These are phyloP conservation scores for Pythium aphanidermatum DNA, from an alignment of 352 stramenopile species.

Conservation along the genomic window DNA sequence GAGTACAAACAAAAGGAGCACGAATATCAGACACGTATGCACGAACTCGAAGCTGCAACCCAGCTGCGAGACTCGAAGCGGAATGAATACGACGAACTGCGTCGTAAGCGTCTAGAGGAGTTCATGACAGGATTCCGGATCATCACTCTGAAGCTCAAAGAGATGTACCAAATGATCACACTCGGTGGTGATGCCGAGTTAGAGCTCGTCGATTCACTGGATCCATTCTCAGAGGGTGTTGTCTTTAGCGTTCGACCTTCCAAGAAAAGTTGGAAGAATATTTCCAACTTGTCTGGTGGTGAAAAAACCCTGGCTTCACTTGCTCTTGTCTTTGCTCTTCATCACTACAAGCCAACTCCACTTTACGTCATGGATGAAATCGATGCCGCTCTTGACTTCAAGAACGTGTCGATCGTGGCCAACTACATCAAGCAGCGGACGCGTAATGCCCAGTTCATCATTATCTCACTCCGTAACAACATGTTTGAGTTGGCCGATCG, in stretches of 20 bases:
- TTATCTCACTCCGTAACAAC: conserved; percentile 99
- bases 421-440: conserved; percentile 99
- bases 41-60: conserved; percentile 94
- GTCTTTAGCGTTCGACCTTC: conserved; percentile 98
- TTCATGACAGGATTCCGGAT: conserved; percentile 99
- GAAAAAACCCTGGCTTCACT: conserved; percentile 99
- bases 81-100: conserved; percentile 95
- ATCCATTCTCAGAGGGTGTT: conserved; percentile 99
- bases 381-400: conserved; percentile 95
- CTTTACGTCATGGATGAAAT: conserved; percentile 99
- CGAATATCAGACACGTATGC: conserved; percentile 92
- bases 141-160: conserved; percentile 99
- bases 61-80: conserved; percentile 89
- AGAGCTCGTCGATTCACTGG: conserved; percentile 98
- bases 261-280: conserved; percentile 99
- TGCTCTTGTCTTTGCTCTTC: conserved; percentile 99
- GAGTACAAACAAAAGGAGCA: conserved; percentile 94
- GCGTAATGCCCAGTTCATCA: conserved; percentile 99
- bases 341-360: conserved; percentile 99
- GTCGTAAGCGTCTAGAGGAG: conserved; percentile 95
- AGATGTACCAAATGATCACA: conserved; percentile 99
- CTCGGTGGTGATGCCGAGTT: conserved; percentile 97
- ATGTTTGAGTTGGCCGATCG: conserved; percentile 99
- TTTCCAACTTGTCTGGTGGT: conserved; percentile 97
- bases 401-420: conserved; percentile 99